Conservation (phyloP, 805 yeast species). For the Blastobotrys robertii region DNA sequence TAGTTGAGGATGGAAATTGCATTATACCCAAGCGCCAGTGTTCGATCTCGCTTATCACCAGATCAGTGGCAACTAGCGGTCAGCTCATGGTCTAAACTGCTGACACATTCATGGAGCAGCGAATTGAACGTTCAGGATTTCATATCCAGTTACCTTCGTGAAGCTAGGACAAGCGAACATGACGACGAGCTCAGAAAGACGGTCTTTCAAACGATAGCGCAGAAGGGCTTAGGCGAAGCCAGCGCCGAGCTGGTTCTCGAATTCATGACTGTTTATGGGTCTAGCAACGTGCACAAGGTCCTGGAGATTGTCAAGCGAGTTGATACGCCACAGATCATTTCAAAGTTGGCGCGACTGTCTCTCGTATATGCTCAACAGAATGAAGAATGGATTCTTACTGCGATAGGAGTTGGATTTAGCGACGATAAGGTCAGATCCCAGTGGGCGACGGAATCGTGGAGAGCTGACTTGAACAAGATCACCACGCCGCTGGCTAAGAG, state of each 20-base stretch:
- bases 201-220: slow-evolving; percentile 1
- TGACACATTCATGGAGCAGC: too few species aligned
- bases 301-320: background rate
- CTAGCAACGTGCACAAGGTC: slow-evolving; percentile 5
- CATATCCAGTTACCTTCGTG: too few species aligned
- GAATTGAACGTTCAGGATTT: too few species aligned
- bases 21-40: too few species aligned
- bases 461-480: slow-evolving; percentile 25
- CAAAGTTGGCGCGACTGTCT: slow-evolving; percentile 5
- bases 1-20: too few species aligned
- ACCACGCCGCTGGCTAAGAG: slow-evolving; percentile 18
- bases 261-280: slow-evolving; percentile 17
- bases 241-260: slow-evolving; percentile 22
- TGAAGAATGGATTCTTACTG: background rate
- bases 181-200: background rate
- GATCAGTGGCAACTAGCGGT: too few species aligned
- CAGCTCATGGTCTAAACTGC: too few species aligned
- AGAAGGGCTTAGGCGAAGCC: background rate
- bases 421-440: slow-evolving; percentile 3
- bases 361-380: slow-evolving; percentile 3
- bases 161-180: background rate
- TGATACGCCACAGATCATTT: background rate
- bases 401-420: slow-evolving; percentile 5
- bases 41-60: too few species aligned
- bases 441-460: slow-evolving; percentile 6